Evolutionary conservation across 495 filamentous ascomycete genomes (phyloP), one percentile per base, ranked within the genome.

Genomic region (Peziza echinospora): DNA sequence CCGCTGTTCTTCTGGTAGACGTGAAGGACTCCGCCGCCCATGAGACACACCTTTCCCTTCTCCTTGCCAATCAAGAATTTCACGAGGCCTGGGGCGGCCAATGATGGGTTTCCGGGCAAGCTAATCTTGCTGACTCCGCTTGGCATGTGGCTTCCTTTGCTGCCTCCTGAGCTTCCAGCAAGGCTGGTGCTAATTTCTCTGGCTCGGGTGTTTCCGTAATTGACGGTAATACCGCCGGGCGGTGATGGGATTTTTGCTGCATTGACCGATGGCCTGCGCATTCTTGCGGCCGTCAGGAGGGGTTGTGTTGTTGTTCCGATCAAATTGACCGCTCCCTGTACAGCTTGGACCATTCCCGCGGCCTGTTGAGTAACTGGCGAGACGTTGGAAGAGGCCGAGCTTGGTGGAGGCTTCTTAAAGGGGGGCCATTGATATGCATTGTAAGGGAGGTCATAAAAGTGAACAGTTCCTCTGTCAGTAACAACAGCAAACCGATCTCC

Each of bases 391-490:
- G 54, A 57, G n/a, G 68, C 62, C 19, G 65, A 58, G 17, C 66
- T 54, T 16, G 64, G 68, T 24, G 63, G 63, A 17, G 63, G 55
- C 45, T 80, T 77, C 41, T 80, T 82, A 47, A 78, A 76, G 39
- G 86, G 86, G 24, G 86, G 86, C 87, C 86, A 94, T 37, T 80
- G 75, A 48, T 84, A 85, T 3, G 84, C 82, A 44, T 72, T 79
- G 22, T 74, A 64, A n/a, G 84, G 82, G 41, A 94, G 64, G 53
- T 93, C 81, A 53, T 89, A 76, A 21, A 92, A 73, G 62, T 97
- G 89, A 4, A 93, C 76, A 2, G 89, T 97, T n/a, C 87, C 83
- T 52, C 82, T 79, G 48, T 87, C 78, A 8, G 87, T 94, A 41
- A 93, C 72, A 56, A 97, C 73, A 10, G 86, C 86, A 10, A 84